Conservation (phyloP, 805 yeast genomes). For the Starmera amethionina region DNA sequence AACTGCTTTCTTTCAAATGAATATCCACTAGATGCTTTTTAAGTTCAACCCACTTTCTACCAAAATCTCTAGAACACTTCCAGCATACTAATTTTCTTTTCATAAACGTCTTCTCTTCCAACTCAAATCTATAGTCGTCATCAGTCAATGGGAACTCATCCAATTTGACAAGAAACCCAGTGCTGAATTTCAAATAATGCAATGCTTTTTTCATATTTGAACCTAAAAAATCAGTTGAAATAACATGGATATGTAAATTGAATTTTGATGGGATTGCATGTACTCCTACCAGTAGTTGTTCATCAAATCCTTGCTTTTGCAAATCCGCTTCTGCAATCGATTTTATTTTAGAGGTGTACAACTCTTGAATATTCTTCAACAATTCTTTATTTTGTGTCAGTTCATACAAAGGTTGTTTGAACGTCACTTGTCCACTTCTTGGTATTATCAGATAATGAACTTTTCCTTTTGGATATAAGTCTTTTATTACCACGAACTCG, state of each 20-base stretch:
- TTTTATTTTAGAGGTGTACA: slow-evolving; percentile 5
- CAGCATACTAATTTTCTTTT: slow-evolving; percentile 30
- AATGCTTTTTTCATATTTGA: slow-evolving; percentile 43
- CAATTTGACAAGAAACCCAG: slow-evolving; percentile 53
- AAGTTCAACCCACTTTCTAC: slow-evolving; percentile 30
- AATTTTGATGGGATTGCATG: slow-evolving; percentile 63
- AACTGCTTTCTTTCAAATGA: background rate
- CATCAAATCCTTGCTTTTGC: slow-evolving; percentile 9
- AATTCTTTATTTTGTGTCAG: slow-evolving; percentile 20
- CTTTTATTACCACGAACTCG: slow-evolving; percentile 45
- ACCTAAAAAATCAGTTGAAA: slow-evolving; percentile 55
- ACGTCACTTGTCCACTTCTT: slow-evolving; percentile 29
- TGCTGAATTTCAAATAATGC: slow-evolving; percentile 66
- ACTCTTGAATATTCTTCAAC: slow-evolving; percentile 11
- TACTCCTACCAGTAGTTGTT: slow-evolving; percentile 43
- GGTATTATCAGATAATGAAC: slow-evolving; percentile 59
- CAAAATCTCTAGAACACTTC: slow-evolving; percentile 31
- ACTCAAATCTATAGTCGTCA: slow-evolving; percentile 32
- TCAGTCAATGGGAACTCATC: slow-evolving; percentile 33
- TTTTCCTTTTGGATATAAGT: slow-evolving; percentile 52
- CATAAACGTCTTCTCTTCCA: slow-evolving; percentile 23
- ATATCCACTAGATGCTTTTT: slow-evolving; percentile 32
- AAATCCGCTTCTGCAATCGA: slow-evolving; percentile 11
- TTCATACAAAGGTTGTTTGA: slow-evolving; percentile 34
- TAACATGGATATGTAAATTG: slow-evolving; percentile 66